Base-by-base conservation (phyloP, 768 basidiomycete genomes). In the Chlorophyllum brunneum region DNA sequence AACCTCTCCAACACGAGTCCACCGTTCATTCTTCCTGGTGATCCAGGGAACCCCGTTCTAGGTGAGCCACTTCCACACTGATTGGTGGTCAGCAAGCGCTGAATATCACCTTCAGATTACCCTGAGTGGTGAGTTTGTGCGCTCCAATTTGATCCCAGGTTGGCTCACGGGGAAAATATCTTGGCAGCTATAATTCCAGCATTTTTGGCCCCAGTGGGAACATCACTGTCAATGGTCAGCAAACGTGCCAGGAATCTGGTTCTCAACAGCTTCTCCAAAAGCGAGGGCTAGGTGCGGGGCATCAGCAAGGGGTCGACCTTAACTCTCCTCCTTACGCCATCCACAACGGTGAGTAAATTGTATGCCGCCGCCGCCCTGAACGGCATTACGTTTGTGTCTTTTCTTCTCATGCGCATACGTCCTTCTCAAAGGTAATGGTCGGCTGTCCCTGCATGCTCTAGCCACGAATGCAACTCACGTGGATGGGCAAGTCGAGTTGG, bases 381-480 rank as follows among this genome's bases (percentile, higher is more conserved):
- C 53, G 39, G 44, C 10, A 42, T 41, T 40, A 48, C 27, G 26
- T 49, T 39, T 55, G 9, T 11, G 15, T 8, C n/a, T 27, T 24
- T 18, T 38, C 23, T 10, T 38, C 38, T 16, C 13, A 11, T 39
- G 46, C 20, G 52, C 40, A 34, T n/a, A n/a, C n/a, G n/a, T n/a
- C n/a, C n/a, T n/a, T 11, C 39, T 42, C 15, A 24, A 46, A 82
- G 85, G 76, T 7, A 62, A 66, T 55, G 83, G 79, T 2, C 67
- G 70, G 0, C 68, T 90, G n/a, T 79, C 75, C 1, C 47, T 66
- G 5, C 75, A 78, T 55, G 77, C 86, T 1, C 56, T 89, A 16
- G 82, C 85, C 2, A 85, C 84, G 2, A 89, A 89, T 56, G 86
- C 86, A 0, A 84, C 86, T 1, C 85, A 89, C 63, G 70, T 70